Evolutionary conservation across 441 rosid species (phyloP), one percentile per base, ranked within the genome.

Genomic region (Gossypium davidsonii): DNA sequence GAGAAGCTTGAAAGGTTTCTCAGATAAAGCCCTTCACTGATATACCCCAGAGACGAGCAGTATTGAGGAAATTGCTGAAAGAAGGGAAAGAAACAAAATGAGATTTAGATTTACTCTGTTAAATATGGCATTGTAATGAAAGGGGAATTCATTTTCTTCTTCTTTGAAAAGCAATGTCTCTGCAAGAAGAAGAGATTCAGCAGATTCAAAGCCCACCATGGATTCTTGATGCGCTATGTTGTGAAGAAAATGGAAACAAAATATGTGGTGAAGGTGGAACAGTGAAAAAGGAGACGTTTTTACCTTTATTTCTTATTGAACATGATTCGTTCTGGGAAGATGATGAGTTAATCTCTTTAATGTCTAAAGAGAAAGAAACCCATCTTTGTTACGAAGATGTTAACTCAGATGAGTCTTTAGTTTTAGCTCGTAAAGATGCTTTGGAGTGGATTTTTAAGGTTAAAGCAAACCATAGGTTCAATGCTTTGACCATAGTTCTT

Each of bases 171-270:
- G 37, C 63, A 2, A 58, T 58, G 63, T 12, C 34, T 57, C 62
- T 57, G 31, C 62, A 57, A 11, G 34, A 23, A 57, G 61, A 57
- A 23, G 31, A 58, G 63, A 58, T 26, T 23, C 87, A 12, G 15
- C 63, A 58, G 34, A 58, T 58, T 58, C 63, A 58, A 25, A 58
- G 8, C 37, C 8, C 39, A 62, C 74, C 65, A 46, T 77, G 79
- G 71, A 73, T 73, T 70, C 83, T 84, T 48, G 91, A 90, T 61
- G 87, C 77, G 1, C 91, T 93, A 4, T 90, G 72, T 74, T 93
- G 98, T 26, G 93, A 91, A 72, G 88, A 76, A 67, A 70, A 46
- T 1, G 74, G 64, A 4, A 5, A 71, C 56, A 83, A 74, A 25
- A 74, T 73, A 71, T 51, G 25, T 76, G 80, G 31, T 6, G 73